Percentiles rank a stretch among this genome's conserved stretches.
Evolutionary conservation across 345 rosid genomes (phyloP).

Genomic region (Boechera stricta): DNA sequence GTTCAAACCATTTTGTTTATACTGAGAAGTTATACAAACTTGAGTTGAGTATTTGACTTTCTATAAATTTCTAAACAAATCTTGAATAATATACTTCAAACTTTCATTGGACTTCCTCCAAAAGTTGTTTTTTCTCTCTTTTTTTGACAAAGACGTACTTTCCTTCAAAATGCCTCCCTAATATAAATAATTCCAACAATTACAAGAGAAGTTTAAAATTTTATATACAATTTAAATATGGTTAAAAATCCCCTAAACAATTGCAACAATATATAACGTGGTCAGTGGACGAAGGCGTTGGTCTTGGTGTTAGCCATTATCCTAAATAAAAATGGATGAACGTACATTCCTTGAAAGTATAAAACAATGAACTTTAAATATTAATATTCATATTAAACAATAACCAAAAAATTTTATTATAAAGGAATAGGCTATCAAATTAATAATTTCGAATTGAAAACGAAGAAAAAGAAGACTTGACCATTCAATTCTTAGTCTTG

Average conservation of each 20-base stretch:
- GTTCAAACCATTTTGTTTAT: conserved; percentile 32
- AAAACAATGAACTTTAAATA: neutral
- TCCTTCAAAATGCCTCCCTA: conserved; percentile 13
- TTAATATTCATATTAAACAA: neutral
- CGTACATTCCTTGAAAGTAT: neutral
- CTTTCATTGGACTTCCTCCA: conserved; percentile 14
- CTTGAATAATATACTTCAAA: conserved; percentile 19
- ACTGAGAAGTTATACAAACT: conserved; percentile 9
- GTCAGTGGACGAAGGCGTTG: neutral
- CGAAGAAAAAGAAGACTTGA: conserved; percentile 31
- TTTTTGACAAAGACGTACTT: neutral
- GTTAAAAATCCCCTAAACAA: too few relatives aligned
- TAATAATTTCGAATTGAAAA: neutral
- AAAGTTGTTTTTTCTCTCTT: neutral
- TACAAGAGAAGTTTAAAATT: too few relatives aligned
- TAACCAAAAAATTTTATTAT: neutral
- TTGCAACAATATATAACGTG: too few relatives aligned
- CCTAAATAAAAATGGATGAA: conserved; percentile 12
- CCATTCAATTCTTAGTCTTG: conserved; percentile 22
- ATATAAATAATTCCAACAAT: conserved; percentile 7
- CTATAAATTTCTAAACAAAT: conserved; percentile 8
- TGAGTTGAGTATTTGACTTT: conserved; percentile 28
- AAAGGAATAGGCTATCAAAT: neutral
- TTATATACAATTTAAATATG: too few relatives aligned
- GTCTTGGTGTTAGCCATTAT: conserved; percentile 23